These are phyloP conservation scores for Colletotrichum gloeosporioides DNA, from an alignment of 2,329 filamentous ascomycete genomes.

Conservation along the genomic window DNA sequence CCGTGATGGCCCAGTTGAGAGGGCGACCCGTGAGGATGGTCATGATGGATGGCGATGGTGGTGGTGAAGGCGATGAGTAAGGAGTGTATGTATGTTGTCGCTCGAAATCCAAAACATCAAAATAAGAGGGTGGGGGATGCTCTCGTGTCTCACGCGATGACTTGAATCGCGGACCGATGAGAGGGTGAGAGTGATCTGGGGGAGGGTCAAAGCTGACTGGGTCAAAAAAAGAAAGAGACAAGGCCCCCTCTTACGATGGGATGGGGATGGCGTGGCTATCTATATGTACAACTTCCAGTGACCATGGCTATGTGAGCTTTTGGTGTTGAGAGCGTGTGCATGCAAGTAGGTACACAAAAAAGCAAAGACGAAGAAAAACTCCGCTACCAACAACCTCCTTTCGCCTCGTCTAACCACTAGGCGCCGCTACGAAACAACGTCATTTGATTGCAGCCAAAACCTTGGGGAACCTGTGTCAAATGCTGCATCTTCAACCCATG, in stretches of 20 bases:
- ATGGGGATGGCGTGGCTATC: not conserved
- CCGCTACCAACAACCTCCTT: not conserved
- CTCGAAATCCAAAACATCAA: not conserved
- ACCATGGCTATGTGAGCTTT: not conserved
- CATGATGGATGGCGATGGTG: not conserved
- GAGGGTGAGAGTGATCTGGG: not conserved
- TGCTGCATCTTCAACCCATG: slow-evolving; percentile 1
- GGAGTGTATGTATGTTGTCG: not conserved
- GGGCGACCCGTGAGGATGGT: slow-evolving; percentile 32
- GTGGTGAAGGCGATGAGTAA: not conserved
- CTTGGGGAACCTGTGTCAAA: slow-evolving; percentile 10
- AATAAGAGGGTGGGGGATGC: not conserved
- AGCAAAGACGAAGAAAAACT: not conserved
- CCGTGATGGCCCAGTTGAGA: slow-evolving; percentile 44
- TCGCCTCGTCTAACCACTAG: not conserved
- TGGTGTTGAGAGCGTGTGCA: not conserved
- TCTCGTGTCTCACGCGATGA: not conserved
- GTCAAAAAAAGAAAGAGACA: not conserved
- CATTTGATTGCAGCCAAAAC: slow-evolving; percentile 8
- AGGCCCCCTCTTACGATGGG: not conserved
- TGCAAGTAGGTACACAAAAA: not conserved
- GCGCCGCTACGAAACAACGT: slow-evolving; percentile 1
- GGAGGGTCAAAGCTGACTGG: not conserved
- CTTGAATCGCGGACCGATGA: not conserved
- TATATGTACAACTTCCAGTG: not conserved